Evolutionary conservation across 345 rosid species (phyloP).

Genomic region (Gynandropsis gynandra): DNA sequence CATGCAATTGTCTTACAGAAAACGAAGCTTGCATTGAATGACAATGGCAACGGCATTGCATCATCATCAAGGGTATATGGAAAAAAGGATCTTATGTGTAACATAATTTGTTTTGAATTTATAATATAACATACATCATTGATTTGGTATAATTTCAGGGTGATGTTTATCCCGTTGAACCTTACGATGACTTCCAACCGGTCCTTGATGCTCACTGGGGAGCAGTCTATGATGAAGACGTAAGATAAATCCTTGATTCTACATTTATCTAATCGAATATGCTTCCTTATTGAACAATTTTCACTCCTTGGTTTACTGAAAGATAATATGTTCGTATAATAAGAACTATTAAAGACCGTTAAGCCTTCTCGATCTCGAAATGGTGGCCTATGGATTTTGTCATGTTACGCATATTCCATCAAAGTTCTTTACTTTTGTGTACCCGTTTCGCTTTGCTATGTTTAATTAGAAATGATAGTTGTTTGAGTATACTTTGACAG

Average conservation of each 20-base stretch:
- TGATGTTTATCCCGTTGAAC: constrained; percentile 93
- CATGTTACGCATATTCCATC: no score
- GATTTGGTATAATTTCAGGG: constrained; percentile 44
- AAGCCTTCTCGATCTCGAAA: neutral
- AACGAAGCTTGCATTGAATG: constrained; percentile 24
- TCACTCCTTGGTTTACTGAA: neutral
- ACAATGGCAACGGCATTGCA: constrained; percentile 17
- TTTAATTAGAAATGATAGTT: no score
- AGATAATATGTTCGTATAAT: neutral
- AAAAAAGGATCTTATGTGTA: neutral
- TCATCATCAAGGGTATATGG: constrained; percentile 41
- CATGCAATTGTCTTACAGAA: constrained; percentile 24
- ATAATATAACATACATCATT: no score
- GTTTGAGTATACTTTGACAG: no score
- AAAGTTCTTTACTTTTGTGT: no score
- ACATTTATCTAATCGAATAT: neutral
- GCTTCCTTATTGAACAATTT: neutral
- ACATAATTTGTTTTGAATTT: neutral
- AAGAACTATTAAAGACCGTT: neutral
- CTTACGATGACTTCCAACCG: constrained; percentile 44
- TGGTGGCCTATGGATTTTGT: no score
- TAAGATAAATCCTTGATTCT: constrained; percentile 32
- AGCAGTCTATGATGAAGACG: constrained; percentile 77
- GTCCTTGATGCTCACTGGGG: constrained; percentile 99
- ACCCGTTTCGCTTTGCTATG: no score